These are phyloP conservation scores for Gorgonomyces haynaldii DNA, from an alignment of 192 early-diverging fungal genomes.

Conservation along the genomic window DNA sequence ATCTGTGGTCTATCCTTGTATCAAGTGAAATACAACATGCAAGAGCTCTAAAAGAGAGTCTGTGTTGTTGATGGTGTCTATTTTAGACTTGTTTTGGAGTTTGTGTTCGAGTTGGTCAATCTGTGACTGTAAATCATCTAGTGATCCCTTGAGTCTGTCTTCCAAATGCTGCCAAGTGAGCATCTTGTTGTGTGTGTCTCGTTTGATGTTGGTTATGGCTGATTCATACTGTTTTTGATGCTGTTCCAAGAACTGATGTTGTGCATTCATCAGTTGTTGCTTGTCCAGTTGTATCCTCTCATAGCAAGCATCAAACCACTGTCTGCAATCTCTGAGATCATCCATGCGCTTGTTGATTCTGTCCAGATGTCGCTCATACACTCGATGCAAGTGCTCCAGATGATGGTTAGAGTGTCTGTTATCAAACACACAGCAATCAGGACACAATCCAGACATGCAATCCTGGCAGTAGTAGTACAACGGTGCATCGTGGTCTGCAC, in stretches of 20 bases:
- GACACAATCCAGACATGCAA: slow-evolving; percentile 25
- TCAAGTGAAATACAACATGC: slow-evolving; percentile 3
- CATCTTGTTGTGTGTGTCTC: too few relatives aligned
- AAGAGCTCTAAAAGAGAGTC: neutral
- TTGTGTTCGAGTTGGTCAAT: neutral
- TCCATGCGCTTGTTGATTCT: neutral
- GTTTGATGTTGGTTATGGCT: too few relatives aligned
- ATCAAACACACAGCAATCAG: slow-evolving; percentile 35
- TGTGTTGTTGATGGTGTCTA: neutral
- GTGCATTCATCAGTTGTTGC: neutral
- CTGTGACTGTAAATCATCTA: neutral
- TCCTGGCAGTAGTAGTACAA: slow-evolving; percentile 33
- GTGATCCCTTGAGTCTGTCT: neutral
- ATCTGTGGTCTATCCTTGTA: neutral
- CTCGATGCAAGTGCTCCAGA: slow-evolving; percentile 19
- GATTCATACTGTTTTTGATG: too few relatives aligned
- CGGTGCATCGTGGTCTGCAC: slow-evolving; percentile 14
- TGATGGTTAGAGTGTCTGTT: slow-evolving; percentile 4
- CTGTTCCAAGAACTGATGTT: too few relatives aligned
- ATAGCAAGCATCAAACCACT: neutral
- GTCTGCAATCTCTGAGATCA: neutral
- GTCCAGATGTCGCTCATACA: slow-evolving; percentile 7
- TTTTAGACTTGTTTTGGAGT: neutral
- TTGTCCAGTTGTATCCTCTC: neutral
- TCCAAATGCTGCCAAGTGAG: too few relatives aligned